Evolutionary conservation across 2,329 filamentous ascomycete species (phyloP), one percentile per base, ranked within the genome.

Genomic region (Penicillium sp.): DNA sequence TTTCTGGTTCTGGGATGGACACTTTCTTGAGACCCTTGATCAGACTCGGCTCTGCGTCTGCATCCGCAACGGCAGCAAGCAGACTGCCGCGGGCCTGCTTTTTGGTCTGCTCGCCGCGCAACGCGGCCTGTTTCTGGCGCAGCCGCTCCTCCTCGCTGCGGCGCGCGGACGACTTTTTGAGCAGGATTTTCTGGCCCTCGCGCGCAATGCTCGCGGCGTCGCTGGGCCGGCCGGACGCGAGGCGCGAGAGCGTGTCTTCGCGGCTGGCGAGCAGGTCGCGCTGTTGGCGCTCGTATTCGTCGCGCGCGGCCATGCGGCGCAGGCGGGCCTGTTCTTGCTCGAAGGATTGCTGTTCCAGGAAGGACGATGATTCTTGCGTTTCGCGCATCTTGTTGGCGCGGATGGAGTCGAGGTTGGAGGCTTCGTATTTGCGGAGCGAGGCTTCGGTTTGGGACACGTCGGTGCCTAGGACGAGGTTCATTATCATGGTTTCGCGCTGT

Each of bases 401-500:
- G 64, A 78, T 90, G 68, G 76, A 83, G 74, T 67, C 75, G 74
- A 68, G 79, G 75, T 97, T 91, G 56, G 85, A 82, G 47, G 86
- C 82, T 66, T 91, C 86, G 77, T 92, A 97, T 59, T 82, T 76
- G 50, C 79, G 74, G n/a, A 92, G 75, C 53, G 81, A 77, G 43
- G 74, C 72, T 65, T 84, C 79, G 2, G 82, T 86, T 57, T 80
- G 83, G n/a, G 85, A 83, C 0, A 86, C 80, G 58, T 92, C 85
- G 45, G 78, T 81, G 43, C 87, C 85, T 62, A 85, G 81, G 53
- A 97, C 87, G 9, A 99, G 81, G 68, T 97, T 93, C 75, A 92
- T 91, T 1, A 92, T 92, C 60, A 97, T 83, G 62, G 88, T 85
- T 77, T 99, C 94, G 40, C 96, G 90, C 68, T 90, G 86, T 74